phyloP scores from a whole-genome alignment of 2,329 filamentous ascomycete genomes.

The Endothia cerciana region DNA sequence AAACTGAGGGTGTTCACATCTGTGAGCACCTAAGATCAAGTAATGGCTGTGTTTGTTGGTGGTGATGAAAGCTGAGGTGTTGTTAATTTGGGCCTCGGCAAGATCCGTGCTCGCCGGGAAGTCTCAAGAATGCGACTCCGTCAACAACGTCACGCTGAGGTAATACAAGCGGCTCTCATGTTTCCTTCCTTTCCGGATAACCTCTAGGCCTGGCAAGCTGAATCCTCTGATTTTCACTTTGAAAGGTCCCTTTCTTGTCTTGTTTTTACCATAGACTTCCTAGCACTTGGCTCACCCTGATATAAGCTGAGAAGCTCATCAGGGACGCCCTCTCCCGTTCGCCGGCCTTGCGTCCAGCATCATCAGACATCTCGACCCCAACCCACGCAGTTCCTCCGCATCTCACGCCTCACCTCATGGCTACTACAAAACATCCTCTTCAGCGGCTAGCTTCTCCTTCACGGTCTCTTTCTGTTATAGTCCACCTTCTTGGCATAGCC shows the following conservation, averaged over 20 bases:
- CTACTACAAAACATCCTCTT: slow-evolving; percentile 56
- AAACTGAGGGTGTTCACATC: no score
- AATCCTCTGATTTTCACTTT: background rate
- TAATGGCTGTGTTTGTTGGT: no score
- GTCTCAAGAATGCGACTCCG: slow-evolving; percentile 8
- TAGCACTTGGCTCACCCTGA: no score
- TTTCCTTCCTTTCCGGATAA: slow-evolving; percentile 3
- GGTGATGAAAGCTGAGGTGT: background rate
- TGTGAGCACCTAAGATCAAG: no score
- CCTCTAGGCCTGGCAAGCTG: background rate
- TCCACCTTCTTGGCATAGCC: slow-evolving; percentile 60
- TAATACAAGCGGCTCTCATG: slow-evolving; percentile 20
- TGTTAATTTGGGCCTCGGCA: background rate
- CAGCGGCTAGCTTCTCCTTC: slow-evolving; percentile 70
- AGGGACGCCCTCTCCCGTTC: background rate
- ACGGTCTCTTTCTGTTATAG: slow-evolving; percentile 61
- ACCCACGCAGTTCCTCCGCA: background rate
- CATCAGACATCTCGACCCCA: background rate
- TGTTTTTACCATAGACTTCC: no score
- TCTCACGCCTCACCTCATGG: slow-evolving; percentile 39
- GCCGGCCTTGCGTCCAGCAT: background rate
- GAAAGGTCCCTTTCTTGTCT: background rate
- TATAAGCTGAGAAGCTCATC: background rate
- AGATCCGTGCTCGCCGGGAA: background rate
- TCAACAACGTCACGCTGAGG: slow-evolving; percentile 26